Evolutionary conservation across 1,284 basidiomycete species (phyloP), one percentile per base, ranked within the genome.

Genomic region (Marasmius sp.): DNA sequence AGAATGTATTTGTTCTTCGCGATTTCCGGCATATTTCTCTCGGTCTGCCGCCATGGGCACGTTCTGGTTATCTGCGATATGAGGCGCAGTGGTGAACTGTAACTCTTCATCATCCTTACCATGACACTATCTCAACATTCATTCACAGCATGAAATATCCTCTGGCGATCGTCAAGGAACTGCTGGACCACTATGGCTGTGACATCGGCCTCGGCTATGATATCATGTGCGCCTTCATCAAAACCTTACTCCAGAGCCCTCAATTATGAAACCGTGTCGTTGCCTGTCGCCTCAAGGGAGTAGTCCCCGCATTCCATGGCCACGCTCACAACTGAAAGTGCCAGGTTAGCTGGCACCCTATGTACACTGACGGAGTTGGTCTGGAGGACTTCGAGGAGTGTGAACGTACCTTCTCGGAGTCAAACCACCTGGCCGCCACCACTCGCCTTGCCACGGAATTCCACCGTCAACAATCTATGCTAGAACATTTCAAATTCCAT

Each of bases 21-120:
- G 51, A n/a, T 52, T 16, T 8, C 74, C 1, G 77, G 78, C 0
- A 64, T 75, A 6, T 80, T 79, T 61, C 63, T 68, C 0, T 58
- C 59, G 5, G 62, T 69, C 0, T 79, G 76, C 61, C 63, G 69
- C 0, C 76, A 79, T 66, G 75, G 76, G 0, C 62, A 74, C 3
- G 58, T 75, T 0, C 57, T 77, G 16, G 68, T 68, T 64, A 56
- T 74, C 0, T 66, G 63, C 9, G 76, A 79, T 62, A 78, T 80
- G 74, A 59, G 78, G 7, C 60, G 58, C 8, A 74, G 71, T 54
- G 74, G 77, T 0, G 75, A 80, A 61, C 64, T 74, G 75, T 77
- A 59, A 72, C 67, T 4, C 10, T 49, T 16, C 20, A 11, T 34
- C 12, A 14, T 18, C 5, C 10, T 49, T 45, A 33, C 16, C 37